phyloP scores from a whole-genome alignment of 352 stramenopile species.

The Achlya hypogyna region DNA sequence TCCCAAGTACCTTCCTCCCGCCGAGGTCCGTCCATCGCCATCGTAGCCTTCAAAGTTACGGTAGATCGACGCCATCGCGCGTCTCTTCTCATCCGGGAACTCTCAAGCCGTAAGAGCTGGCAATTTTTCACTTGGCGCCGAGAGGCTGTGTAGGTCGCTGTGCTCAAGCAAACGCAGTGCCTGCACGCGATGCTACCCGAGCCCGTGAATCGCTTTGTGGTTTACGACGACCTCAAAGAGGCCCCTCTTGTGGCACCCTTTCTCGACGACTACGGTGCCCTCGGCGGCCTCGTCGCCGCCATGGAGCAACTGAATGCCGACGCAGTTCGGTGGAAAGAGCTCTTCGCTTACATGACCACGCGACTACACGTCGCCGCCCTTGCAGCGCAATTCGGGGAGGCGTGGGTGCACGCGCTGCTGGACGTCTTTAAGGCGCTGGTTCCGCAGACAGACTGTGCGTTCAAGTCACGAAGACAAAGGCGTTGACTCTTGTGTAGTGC shows the following conservation, averaged over 20 bases:
- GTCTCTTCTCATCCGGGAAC: too few relatives aligned
- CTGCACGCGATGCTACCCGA: not conserved
- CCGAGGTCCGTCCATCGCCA: not conserved
- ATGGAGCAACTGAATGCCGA: not conserved
- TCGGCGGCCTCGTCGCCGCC: not conserved
- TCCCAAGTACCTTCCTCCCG: not conserved
- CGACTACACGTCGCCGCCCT: not conserved
- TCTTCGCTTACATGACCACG: conserved; percentile 12
- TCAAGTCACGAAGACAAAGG: not conserved
- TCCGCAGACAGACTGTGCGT: not conserved
- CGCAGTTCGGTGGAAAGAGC: not conserved
- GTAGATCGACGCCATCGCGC: too few relatives aligned
- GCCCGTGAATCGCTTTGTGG: conserved; percentile 2
- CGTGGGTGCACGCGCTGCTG: not conserved
- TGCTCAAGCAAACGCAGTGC: conserved; percentile 3
- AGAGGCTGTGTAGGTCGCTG: conserved; percentile 8
- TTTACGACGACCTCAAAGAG: conserved; percentile 5
- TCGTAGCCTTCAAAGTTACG: not conserved
- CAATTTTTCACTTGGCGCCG: not conserved
- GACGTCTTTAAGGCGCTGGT: not conserved
- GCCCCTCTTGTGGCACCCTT: not conserved
- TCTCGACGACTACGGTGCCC: not conserved
- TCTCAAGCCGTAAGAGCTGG: too few relatives aligned
- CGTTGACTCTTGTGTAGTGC: not conserved
- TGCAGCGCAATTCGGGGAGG: not conserved